Evolutionary conservation across 345 rosid genomes (phyloP), one percentile per base, ranked within the genome.

Genomic region (Dovyalis caffra): DNA sequence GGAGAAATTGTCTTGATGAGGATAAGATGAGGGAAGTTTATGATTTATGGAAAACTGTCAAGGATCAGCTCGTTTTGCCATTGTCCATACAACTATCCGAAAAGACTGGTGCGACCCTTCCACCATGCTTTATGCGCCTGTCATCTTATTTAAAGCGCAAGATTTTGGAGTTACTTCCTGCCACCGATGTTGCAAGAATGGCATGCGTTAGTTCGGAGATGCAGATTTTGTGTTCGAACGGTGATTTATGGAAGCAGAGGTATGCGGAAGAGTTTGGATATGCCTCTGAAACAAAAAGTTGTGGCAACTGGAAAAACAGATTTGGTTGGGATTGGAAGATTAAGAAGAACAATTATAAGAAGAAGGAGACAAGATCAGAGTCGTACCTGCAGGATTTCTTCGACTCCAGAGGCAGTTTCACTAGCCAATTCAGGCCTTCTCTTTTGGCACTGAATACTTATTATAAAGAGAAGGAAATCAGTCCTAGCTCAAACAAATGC

Each of bases 131-230:
- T 72, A 82, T 78, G 77, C 51, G 80, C 16, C 80, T 92, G 66
- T 94, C 98, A 0, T 74, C 87, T 0, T 94, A 94, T 70, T 68
- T 94, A 21, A 92, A 90, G 83, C 71, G 85, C 35, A 89, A 77
- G 85, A 84, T 77, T n/a, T 64, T 90, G 66, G 94, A 86, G 86
- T 81, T 29, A 1, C 86, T 94, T 79, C 82, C 85, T 32, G 96
- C 86, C 6, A 61, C 9, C 35, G 88, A 88, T 80, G 16, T 88
- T 45, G 90, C 85, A 0, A 88, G 67, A 40, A 12, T 73, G 71
- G 75, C 66, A 32, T 64, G 77, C 58, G 80, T 69, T 47, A 72
- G 78, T 40, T 38, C 49, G 20, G 78, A 78, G 73, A 63, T 72
- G 70, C 64, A 70, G 58, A 45, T 60, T 43, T 32, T 82, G 31